Evolutionary conservation across 208 protist species (phyloP).

Genomic region (Acanthamoeba healyi): DNA sequence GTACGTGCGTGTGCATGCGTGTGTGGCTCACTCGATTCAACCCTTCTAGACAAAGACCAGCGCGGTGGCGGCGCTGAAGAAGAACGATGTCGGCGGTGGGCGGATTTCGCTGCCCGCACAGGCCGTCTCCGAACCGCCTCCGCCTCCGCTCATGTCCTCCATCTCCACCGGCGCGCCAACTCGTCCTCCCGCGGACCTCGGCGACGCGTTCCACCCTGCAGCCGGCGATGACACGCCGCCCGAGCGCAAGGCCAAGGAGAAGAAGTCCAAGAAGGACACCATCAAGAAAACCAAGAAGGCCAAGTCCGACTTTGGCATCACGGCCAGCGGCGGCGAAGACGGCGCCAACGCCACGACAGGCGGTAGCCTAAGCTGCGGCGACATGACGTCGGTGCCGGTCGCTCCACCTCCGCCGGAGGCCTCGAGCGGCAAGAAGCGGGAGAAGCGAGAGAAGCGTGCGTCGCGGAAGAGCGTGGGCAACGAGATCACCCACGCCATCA

Average conservation of each 20-base stretch:
- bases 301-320: background rate
- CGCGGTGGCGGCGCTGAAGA: background rate
- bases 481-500: constrained; percentile 5
- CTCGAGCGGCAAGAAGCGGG: background rate
- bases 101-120: background rate
- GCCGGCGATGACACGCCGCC: background rate
- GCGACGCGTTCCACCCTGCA: background rate
- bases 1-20: too few species aligned
- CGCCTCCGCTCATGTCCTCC: background rate
- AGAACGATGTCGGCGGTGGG: background rate
- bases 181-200: background rate
- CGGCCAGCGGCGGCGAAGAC: background rate
- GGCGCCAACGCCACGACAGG: background rate
- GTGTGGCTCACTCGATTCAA: too few species aligned
- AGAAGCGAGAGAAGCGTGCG: background rate
- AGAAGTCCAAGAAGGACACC: background rate
- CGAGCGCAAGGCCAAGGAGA: background rate
- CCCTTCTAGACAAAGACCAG: too few species aligned
- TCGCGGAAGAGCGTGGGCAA: constrained; percentile 16
- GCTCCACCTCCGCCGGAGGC: too few species aligned
- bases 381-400: background rate
- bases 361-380: background rate
- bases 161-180: background rate
- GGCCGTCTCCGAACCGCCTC: background rate
- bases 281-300: background rate